These are phyloP conservation scores for Syzygium aromaticum DNA, from an alignment of 345 rosid genomes.

Conservation along the genomic window DNA sequence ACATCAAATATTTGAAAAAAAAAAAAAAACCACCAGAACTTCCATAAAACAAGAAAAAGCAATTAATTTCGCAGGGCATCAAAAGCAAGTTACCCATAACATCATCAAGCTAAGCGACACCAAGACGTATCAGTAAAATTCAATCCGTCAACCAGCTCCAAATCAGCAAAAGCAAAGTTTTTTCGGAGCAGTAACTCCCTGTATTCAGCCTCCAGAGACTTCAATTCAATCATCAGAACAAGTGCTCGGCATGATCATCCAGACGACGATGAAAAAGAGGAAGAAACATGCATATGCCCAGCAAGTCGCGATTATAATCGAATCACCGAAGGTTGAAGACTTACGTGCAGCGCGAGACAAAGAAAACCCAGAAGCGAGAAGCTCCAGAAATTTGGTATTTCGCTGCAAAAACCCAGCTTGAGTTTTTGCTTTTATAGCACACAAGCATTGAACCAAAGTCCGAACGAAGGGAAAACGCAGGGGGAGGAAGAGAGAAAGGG, in stretches of 20 bases:
- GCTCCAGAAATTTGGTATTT: neutral
- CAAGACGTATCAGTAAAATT: neutral
- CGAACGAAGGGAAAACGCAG: neutral
- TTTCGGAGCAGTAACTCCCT: neutral
- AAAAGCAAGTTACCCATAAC: neutral
- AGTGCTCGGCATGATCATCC: neutral
- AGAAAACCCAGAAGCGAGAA: constrained; percentile 3
- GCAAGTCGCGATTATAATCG: neutral
- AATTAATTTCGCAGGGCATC: neutral
- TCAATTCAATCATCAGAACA: neutral
- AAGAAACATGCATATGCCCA: neutral
- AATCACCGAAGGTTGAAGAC: neutral
- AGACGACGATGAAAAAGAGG: neutral
- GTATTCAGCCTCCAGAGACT: neutral
- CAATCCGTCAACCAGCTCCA: neutral
- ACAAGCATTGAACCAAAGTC: neutral
- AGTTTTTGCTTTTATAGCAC: constrained; percentile 4
- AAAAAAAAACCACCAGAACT: neutral
- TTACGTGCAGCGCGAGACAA: constrained; percentile 13
- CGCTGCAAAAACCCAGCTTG: constrained; percentile 1
- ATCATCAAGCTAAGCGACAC: neutral
- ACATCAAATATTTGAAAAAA: neutral
- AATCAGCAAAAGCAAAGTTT: neutral
- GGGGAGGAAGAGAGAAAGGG: neutral
- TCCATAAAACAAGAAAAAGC: neutral